Conservation (phyloP, 2,329 filamentous ascomycete species). For the Sarocladium oryzae region DNA sequence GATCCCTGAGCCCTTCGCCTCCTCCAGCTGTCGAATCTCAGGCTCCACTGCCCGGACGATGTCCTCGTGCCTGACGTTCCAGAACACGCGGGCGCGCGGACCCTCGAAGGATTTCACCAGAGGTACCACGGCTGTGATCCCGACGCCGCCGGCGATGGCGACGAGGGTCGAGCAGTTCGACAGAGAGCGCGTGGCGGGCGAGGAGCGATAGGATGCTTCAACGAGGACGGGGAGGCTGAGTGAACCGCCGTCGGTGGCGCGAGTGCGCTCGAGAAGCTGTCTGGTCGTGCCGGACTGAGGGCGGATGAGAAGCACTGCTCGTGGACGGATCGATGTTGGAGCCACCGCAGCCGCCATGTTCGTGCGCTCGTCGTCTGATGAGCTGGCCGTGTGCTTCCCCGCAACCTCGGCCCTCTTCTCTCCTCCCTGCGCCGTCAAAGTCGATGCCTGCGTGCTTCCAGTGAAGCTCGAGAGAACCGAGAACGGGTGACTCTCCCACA, state of each 20-base stretch:
- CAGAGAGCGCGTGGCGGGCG: conserved; percentile 11
- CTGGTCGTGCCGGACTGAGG: conserved; percentile 14
- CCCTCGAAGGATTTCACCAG: conserved; percentile 11
- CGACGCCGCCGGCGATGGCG: conserved; percentile 14
- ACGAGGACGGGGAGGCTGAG: conserved; percentile 14
- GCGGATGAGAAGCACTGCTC: conserved; percentile 15
- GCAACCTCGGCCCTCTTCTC: not conserved
- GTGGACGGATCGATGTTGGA: not conserved
- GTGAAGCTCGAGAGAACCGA: conserved; percentile 17
- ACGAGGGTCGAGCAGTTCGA: conserved; percentile 14
- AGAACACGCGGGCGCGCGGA: conserved; percentile 14
- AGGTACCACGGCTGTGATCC: conserved; percentile 14
- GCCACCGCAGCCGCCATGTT: not conserved
- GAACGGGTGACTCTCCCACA: conserved; percentile 32
- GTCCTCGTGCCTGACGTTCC: conserved; percentile 13
- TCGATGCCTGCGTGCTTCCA: not conserved
- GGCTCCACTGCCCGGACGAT: conserved; percentile 10
- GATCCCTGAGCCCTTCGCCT: not conserved
- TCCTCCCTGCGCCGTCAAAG: not conserved
- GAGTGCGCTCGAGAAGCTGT: conserved; percentile 9
- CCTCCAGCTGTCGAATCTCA: conserved; percentile 12
- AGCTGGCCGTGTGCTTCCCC: not conserved
- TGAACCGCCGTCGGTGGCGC: not conserved
- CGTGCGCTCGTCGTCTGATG: not conserved
- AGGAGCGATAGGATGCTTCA: conserved; percentile 18